Base-by-base conservation (phyloP, 352 stramenopile species). In the Globisporangium spiculum region DNA sequence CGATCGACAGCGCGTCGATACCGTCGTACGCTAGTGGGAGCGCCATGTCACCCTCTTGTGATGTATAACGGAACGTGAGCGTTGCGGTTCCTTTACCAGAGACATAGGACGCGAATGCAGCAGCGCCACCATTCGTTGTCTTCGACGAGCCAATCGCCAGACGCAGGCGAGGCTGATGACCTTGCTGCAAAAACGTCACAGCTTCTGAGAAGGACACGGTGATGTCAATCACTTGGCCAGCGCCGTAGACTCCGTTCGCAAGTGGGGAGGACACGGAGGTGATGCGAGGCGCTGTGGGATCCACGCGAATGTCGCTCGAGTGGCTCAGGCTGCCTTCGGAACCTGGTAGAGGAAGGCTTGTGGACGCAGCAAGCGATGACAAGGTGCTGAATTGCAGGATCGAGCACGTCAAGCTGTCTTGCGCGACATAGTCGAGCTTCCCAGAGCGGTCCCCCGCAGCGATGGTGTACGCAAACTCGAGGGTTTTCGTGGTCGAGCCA, bases 381-480 rank as follows among this genome's bases (percentile, higher is more conserved):
- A 70, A 62, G 2, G 74, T 67, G 41, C 82, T 93, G 20, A 76
- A 72, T 50, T 91, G 83, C 3, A 90, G 71, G 30, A 89, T 60
- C 20, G 36, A 59, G 63, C 83, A 92, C 7, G 59, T 72, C 2
- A 94, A 60, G 61, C 80, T 85, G 20, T 66, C 63, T 12, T 64
- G 59, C 24, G 69, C 74, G n/a, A 61, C 46, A 50, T 92, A 93
- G 27, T 87, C 86, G 1, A 96, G 75, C 3, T 57, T 68, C 0
- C 77, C 67, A 0, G 81, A 63, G 4, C 75, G 78, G 63, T 96
- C 88, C 1, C 79, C 83, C 2, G 30, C 5, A 14, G 70, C 60
- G 1, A 96, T 72, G 1, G 48, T 73, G 64, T 92, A 94, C 22
- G 68, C 60, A 60, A 96, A 96, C 8, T 80, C 67, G 0, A 94